Conservation (phyloP, 306 rosid genomes). For the Cajanus cajan region DNA sequence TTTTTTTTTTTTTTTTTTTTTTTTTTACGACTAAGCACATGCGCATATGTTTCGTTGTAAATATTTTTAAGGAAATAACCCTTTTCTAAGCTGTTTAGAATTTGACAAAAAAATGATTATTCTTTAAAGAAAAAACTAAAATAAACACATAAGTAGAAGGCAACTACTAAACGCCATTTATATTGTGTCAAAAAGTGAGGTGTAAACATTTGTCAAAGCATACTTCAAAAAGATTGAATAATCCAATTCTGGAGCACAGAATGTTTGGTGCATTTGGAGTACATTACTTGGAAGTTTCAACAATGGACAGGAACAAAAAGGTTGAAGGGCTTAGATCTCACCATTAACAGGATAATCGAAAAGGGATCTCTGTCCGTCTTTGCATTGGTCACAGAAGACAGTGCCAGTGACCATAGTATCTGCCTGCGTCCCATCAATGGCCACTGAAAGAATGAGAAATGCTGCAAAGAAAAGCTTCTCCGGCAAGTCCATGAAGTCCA, state of each 20-base stretch:
- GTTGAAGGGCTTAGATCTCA: conserved; percentile 34
- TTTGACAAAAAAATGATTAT: not conserved
- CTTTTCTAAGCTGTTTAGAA: not conserved
- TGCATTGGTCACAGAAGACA: conserved; percentile 94
- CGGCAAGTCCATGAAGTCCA: conserved; percentile 51
- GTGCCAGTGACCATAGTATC: conserved; percentile 70
- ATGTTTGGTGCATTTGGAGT: not conserved
- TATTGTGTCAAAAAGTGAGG: not conserved
- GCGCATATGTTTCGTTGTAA: no score
- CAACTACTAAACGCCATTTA: no score
- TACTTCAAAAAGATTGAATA: not conserved
- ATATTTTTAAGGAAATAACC: not conserved
- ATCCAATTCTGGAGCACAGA: not conserved
- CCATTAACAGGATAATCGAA: conserved; percentile 79
- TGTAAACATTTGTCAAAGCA: not conserved
- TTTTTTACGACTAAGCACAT: not conserved
- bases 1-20: no score
- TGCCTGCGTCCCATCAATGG: conserved; percentile 50
- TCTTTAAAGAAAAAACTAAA: not conserved
- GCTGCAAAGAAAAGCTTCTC: conserved; percentile 40
- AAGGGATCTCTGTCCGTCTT: conserved; percentile 71
- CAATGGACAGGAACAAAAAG: not conserved
- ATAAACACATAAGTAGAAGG: not conserved
- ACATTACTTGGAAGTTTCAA: not conserved
- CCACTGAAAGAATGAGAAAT: conserved; percentile 42